Conservation (phyloP, 116 monocot species). For the Cymodocea nodosa region DNA sequence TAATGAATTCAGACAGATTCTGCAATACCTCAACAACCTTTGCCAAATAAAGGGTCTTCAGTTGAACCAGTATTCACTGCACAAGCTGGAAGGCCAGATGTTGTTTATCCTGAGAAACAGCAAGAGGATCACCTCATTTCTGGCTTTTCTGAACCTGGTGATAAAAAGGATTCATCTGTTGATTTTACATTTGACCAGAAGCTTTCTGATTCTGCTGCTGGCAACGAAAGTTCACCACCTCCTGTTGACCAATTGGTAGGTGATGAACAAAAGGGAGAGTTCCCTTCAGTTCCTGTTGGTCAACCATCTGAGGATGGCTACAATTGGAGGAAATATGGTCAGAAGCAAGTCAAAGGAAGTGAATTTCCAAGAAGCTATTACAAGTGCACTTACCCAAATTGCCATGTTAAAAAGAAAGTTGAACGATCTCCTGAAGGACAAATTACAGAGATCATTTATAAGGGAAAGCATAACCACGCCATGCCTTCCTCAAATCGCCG, state of each 20-base stretch:
- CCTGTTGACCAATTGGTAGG: constrained; percentile 22
- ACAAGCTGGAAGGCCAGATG: constrained; percentile 4
- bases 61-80: constrained; percentile 7
- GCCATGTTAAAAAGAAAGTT: constrained; percentile 61
- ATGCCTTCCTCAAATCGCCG: constrained; percentile 24
- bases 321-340: constrained; percentile 71
- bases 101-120: constrained; percentile 12
- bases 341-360: constrained; percentile 57
- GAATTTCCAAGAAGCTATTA: constrained; percentile 65
- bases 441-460: constrained; percentile 59
- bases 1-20: constrained; percentile 1
- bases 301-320: constrained; percentile 34
- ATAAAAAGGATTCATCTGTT: constrained; percentile 14
- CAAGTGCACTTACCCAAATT: constrained; percentile 65
- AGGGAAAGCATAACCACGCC: constrained; percentile 57
- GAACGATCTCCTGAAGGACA: constrained; percentile 50
- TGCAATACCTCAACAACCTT: constrained; percentile 9
- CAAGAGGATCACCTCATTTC: constrained; percentile 20
- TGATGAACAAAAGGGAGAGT: constrained; percentile 34
- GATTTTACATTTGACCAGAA: constrained; percentile 17
- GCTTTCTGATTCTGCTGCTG: constrained; percentile 17
- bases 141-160: constrained; percentile 21
- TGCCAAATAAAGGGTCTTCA: constrained; percentile 14
- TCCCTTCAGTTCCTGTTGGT: constrained; percentile 16
- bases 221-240: constrained; percentile 23